Conservation (phyloP, 2,329 filamentous ascomycete species). For the Aspergillus piperis region DNA sequence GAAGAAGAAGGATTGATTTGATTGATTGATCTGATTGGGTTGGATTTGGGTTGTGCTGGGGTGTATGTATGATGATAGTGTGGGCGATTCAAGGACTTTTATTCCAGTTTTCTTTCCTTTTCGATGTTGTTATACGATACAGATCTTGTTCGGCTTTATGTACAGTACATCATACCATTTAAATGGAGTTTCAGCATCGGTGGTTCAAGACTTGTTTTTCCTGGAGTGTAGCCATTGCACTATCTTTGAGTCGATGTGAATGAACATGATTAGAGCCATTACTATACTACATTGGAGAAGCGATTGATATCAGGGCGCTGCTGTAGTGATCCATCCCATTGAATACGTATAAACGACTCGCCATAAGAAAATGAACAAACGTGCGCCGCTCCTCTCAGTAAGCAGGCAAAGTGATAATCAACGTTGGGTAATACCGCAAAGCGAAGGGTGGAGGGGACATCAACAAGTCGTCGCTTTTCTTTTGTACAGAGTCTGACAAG, state of each 20-base stretch:
- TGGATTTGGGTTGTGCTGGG: conserved; percentile 5
- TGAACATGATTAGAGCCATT: background rate
- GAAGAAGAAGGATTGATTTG: conserved; percentile 38
- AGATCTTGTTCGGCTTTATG: conserved; percentile 9
- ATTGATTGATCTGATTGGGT: background rate
- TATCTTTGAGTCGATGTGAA: background rate
- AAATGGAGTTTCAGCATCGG: conserved; percentile 13
- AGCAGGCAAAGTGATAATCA: conserved; percentile 1
- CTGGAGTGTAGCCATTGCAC: background rate
- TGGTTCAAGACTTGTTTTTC: background rate
- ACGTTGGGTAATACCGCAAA: conserved; percentile 4
- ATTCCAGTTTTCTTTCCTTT: background rate
- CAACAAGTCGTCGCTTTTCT: conserved; percentile 15
- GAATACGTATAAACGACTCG: conserved; percentile 15
- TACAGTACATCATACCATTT: conserved; percentile 22
- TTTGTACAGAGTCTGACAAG: conserved; percentile 19
- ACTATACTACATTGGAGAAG: background rate
- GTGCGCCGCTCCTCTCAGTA: conserved; percentile 17
- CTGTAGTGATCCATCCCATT: conserved; percentile 12
- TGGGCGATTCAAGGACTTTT: background rate
- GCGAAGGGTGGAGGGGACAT: background rate
- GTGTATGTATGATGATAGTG: background rate
- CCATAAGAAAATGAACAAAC: conserved; percentile 13
- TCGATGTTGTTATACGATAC: conserved; percentile 8
- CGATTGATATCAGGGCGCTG: conserved; percentile 12